Percentiles rank a stretch among this genome's conserved stretches.
Conservation (phyloP, 495 filamentous ascomycete genomes). For the Aspergillus hancockii region DNA sequence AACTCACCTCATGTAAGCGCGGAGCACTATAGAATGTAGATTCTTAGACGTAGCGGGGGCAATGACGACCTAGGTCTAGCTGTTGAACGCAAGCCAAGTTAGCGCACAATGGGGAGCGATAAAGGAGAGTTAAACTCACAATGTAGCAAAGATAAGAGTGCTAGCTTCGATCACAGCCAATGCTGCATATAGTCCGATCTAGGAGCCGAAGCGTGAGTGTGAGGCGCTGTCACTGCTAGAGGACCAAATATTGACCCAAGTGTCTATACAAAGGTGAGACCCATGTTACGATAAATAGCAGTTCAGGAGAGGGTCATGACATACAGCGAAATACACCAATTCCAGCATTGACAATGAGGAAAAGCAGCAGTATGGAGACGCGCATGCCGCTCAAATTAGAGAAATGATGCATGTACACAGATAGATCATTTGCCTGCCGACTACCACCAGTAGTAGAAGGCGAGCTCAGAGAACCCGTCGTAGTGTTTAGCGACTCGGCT, state of each 20-base stretch:
- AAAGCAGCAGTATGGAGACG: slow-evolving; percentile 11
- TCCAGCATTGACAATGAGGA: slow-evolving; percentile 10
- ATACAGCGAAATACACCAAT: slow-evolving; percentile 13
- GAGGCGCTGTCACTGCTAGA: slow-evolving; percentile 6
- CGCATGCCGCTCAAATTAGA: slow-evolving; percentile 19
- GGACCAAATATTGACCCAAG: slow-evolving; percentile 24
- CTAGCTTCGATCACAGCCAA: slow-evolving; percentile 19
- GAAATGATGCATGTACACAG: slow-evolving; percentile 25
- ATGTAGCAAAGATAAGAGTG: slow-evolving; percentile 18
- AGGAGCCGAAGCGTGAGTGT: slow-evolving; percentile 20
- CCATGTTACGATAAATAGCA: background rate
- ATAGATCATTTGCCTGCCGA: slow-evolving; percentile 10
- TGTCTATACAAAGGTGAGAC: slow-evolving; percentile 14
- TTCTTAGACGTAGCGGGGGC: slow-evolving; percentile 24
- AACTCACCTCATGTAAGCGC: slow-evolving; percentile 20
- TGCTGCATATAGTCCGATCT: slow-evolving; percentile 27
- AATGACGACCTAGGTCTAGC: slow-evolving; percentile 27
- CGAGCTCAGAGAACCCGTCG: background rate
- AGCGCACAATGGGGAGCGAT: slow-evolving; percentile 8
- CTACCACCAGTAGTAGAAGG: background rate
- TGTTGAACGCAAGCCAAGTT: background rate
- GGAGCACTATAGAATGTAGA: slow-evolving; percentile 9
- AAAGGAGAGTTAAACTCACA: background rate
- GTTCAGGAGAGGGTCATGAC: slow-evolving; percentile 4
- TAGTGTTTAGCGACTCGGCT: background rate